Percentiles rank a stretch among this genome's conserved stretches.
Conservation (phyloP, 129 eudicot species). For the Cynara cardunculus region DNA sequence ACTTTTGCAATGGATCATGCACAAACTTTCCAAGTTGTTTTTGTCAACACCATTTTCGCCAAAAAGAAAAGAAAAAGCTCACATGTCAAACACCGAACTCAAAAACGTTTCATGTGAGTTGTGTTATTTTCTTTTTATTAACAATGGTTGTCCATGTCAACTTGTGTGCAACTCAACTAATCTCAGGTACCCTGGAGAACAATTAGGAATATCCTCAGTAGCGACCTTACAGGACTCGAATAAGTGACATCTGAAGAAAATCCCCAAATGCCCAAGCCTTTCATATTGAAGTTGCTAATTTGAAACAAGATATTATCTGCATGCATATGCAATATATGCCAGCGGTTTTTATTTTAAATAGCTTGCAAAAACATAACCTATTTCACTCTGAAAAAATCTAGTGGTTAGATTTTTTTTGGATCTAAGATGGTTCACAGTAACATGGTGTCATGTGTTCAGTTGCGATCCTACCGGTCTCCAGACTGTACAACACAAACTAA, state of each 20-base stretch:
- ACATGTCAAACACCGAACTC: neutral
- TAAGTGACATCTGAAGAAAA: too few relatives aligned
- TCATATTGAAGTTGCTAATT: neutral
- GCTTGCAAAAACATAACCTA: neutral
- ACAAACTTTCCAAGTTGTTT: neutral
- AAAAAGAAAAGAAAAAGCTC: neutral
- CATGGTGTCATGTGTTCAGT: neutral
- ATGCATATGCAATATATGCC: neutral
- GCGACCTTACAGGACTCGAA: too few relatives aligned
- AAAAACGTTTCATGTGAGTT: neutral
- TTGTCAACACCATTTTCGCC: neutral
- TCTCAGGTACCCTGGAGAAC: too few relatives aligned
- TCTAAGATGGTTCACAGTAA: neutral
- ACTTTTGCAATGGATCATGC: neutral
- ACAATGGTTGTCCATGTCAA: too few relatives aligned
- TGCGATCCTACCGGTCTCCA: neutral
- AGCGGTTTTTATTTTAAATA: too few relatives aligned
- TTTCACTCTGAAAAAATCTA: neutral
- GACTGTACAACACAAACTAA: neutral
- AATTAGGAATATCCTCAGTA: too few relatives aligned
- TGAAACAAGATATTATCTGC: neutral
- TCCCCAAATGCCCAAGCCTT: too few relatives aligned
- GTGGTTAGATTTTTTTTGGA: neutral
- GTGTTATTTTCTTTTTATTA: neutral
- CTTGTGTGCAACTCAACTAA: too few relatives aligned